phyloP scores from a whole-genome alignment of 2,329 filamentous ascomycete genomes.

The Ophiostoma ulmi region DNA sequence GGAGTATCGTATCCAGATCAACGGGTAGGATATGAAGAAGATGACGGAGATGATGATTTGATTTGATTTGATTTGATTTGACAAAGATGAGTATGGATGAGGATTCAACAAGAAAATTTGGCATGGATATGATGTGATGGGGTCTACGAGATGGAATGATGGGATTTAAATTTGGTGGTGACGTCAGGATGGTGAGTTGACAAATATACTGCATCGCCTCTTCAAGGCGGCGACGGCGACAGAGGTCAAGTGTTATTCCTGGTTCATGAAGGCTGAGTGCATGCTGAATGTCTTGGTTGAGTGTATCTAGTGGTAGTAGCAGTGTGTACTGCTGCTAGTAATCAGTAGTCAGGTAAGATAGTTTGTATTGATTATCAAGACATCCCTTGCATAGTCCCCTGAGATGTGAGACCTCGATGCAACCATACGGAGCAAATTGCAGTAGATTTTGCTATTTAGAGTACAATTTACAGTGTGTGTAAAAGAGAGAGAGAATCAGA shows the following conservation, averaged over 20 bases:
- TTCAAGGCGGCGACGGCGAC: background rate
- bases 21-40: background rate
- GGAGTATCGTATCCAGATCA: background rate
- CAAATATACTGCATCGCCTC: background rate
- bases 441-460: background rate
- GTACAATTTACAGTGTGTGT: background rate
- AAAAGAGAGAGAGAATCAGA: background rate
- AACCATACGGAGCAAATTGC: slow-evolving; percentile 16
- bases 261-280: background rate
- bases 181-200: background rate
- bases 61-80: background rate
- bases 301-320: background rate
- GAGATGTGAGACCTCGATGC: slow-evolving; percentile 20
- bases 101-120: background rate
- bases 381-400: slow-evolving; percentile 11
- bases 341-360: background rate
- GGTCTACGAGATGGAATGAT: background rate
- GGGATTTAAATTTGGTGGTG: background rate
- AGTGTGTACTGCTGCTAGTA: background rate
- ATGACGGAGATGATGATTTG: background rate
- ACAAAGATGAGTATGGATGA: background rate
- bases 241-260: background rate
- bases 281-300: slow-evolving; percentile 6
- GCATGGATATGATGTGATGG: background rate
- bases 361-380: background rate